Evolutionary conservation across 2,329 filamentous ascomycete species (phyloP).

Genomic region (Oidium heveae): DNA sequence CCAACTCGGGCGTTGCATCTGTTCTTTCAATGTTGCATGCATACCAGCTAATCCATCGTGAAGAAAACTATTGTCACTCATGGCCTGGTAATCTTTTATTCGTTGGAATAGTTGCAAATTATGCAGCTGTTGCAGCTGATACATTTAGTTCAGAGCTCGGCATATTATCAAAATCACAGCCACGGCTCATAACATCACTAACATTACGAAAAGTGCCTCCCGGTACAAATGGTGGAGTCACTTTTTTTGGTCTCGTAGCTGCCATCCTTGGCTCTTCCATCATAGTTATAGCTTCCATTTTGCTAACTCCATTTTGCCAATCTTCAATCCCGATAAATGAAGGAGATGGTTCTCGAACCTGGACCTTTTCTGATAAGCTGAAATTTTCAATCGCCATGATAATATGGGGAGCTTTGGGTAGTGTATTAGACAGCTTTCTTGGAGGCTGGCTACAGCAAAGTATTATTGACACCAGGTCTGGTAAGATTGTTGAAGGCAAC

Average conservation of each 20-base stretch:
- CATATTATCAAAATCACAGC: constrained; percentile 52
- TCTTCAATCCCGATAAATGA: constrained; percentile 2
- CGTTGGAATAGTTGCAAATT: constrained; percentile 51
- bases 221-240: constrained; percentile 87
- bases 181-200: constrained; percentile 65
- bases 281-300: constrained; percentile 35
- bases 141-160: constrained; percentile 91
- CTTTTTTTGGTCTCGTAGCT: constrained; percentile 43
- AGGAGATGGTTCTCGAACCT: constrained; percentile 15
- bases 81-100: constrained; percentile 38
- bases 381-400: constrained; percentile 29
- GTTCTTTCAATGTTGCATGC: constrained; percentile 33
- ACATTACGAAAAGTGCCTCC: constrained; percentile 55
- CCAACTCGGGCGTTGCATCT: constrained; percentile 63
- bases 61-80: constrained; percentile 22
- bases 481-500: constrained; percentile 71
- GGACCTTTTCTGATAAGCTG: constrained; percentile 27
- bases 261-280: constrained; percentile 47
- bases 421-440: constrained; percentile 64
- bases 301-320: constrained; percentile 44
- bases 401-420: constrained; percentile 52
- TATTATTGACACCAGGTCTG: constrained; percentile 58
- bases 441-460: constrained; percentile 69
- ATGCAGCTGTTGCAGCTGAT: constrained; percentile 75
- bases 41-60: constrained; percentile 28